Base-by-base conservation (phyloP, 108 stramenopile genomes). In the Nitzschia sp. region DNA sequence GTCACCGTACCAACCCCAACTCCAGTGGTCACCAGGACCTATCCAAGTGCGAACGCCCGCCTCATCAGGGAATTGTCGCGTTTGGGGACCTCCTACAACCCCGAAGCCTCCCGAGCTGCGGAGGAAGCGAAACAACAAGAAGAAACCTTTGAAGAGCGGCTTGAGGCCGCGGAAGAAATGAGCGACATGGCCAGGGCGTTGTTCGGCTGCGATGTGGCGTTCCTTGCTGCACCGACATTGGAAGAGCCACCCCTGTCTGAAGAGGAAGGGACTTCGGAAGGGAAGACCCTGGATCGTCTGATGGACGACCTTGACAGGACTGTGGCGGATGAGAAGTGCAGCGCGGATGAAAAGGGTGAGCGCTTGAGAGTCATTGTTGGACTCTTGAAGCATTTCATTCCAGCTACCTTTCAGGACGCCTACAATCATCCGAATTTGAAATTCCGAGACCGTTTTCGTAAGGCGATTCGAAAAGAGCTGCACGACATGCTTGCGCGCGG, bases 401-500 rank as follows among this genome's bases (percentile, higher is more conserved):
- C 53, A 24, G 23, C 53, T 6, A 54, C 53, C 19, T 54, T 24
- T 28, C 35, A 64, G 46, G 45, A 6, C 17, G 21, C 46, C 26
- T 28, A 26, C 15, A 64, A 64, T 11, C 62, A 42, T 64, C 26
- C 26, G 9, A 18, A 5, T 29, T 3, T 45, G 25, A 42, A 42
- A 15, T 42, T 42, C 15, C 15, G 46, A 8, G 42, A 46, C 11
- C 26, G 62, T 47, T 64, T 15, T 11, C 35, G 62, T 21, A 17
- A 11, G 46, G 62, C 45, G 11, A 64, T 64, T 29, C 15, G 45
- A 19, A 64, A 64, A 46, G 38, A 64, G 28, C 46, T 64, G 4
- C 36, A 47, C 3, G 21, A 23, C 23, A 64, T 64, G 62, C 8
- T 4, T 23, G 26, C 38, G 11, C 62, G 62, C 13, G 42, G 24